phyloP scores from a whole-genome alignment of 2,329 filamentous ascomycete species.

The Neofusicoccum kwambonambiense region DNA sequence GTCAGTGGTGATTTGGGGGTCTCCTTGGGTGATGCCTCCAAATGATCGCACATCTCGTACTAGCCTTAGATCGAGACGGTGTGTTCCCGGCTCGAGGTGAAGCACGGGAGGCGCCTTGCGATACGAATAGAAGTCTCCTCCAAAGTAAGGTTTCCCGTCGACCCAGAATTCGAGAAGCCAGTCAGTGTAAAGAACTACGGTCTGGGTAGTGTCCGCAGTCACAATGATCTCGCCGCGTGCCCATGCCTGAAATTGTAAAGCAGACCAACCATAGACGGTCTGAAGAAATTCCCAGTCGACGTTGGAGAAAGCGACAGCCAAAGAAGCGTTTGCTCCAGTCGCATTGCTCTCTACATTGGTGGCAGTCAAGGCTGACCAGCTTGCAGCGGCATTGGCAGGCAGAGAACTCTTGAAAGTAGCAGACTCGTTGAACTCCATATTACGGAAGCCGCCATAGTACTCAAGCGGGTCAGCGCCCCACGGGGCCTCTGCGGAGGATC shows the following conservation, averaged over 20 bases:
- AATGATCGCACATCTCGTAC: constrained; percentile 58
- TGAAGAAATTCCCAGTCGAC: constrained; percentile 56
- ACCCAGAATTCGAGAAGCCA: constrained; percentile 55
- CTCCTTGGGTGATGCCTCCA: constrained; percentile 51
- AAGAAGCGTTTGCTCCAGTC: constrained; percentile 34
- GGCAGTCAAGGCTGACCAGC: constrained; percentile 47
- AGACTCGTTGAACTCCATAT: constrained; percentile 43
- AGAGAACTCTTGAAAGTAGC: constrained; percentile 52
- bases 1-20: constrained; percentile 31
- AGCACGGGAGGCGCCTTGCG: constrained; percentile 51
- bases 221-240: constrained; percentile 50
- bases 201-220: constrained; percentile 30
- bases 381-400: constrained; percentile 49
- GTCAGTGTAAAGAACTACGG: constrained; percentile 47
- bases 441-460: constrained; percentile 51
- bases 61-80: constrained; percentile 54
- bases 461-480: constrained; percentile 62
- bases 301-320: constrained; percentile 49
- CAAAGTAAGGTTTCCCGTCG: constrained; percentile 53
- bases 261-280: constrained; percentile 58
- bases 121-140: constrained; percentile 57
- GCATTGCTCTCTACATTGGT: constrained; percentile 23
- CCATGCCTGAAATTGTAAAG: constrained; percentile 60
- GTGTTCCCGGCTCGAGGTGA: constrained; percentile 49
- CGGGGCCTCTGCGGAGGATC: constrained; percentile 47